Conservation (phyloP, 2,329 filamentous ascomycete species). For the Sporothrix curviconia region DNA sequence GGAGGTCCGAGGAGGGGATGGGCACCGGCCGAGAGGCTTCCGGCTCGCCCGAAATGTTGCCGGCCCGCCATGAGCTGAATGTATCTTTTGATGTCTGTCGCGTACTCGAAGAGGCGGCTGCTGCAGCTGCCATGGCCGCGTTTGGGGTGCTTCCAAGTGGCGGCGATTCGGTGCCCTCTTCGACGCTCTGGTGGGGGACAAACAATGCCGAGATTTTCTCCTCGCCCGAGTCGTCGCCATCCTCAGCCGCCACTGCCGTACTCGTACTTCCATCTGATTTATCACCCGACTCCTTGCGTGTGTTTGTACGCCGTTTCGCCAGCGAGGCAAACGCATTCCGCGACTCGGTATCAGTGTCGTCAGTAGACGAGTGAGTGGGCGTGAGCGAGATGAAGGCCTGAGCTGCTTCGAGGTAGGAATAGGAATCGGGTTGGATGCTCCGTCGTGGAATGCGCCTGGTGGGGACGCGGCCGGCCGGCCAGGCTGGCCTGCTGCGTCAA, state of each 20-base stretch:
- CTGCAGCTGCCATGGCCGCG: background rate
- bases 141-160: slow-evolving; percentile 1
- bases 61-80: slow-evolving; percentile 51
- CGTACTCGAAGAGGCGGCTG: slow-evolving; percentile 14
- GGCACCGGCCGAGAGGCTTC: slow-evolving; percentile 29
- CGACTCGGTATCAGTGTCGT: slow-evolving; percentile 3
- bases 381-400: background rate
- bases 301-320: slow-evolving; percentile 16
- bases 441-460: background rate
- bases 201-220: slow-evolving; percentile 86
- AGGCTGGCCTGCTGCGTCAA: background rate
- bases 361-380: background rate
- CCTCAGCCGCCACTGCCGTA: slow-evolving; percentile 34
- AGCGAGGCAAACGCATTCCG: background rate
- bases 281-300: slow-evolving; percentile 33
- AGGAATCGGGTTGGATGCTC: background rate
- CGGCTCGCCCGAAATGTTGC: slow-evolving; percentile 43
- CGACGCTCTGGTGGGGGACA: slow-evolving; percentile 63
- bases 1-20: background rate
- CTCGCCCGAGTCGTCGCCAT: slow-evolving; percentile 60
- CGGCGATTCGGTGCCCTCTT: slow-evolving; percentile 30
- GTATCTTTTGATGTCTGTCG: slow-evolving; percentile 27
- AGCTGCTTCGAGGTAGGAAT: slow-evolving; percentile 4
- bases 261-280: slow-evolving; percentile 29
- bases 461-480: background rate